Percentiles rank a stretch among this genome's conserved stretches.
Evolutionary conservation across 2,329 filamentous ascomycete genomes (phyloP).

Genomic region (Dactylellina sp.): DNA sequence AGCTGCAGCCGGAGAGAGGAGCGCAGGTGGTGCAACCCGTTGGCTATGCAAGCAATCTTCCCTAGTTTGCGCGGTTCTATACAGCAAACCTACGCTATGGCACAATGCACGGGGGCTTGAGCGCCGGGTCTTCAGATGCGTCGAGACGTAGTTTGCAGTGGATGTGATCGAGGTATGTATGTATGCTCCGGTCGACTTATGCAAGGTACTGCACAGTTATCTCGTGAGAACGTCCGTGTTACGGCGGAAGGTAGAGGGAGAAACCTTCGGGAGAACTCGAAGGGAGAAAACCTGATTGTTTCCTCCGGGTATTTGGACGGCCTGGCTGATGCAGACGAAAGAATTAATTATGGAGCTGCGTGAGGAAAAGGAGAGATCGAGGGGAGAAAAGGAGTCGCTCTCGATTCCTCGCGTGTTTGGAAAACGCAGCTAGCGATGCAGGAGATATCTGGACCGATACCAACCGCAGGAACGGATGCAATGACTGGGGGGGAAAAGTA

Average conservation of each 20-base stretch:
- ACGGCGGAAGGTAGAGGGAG: conserved; percentile 51
- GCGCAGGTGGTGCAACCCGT: conserved; percentile 48
- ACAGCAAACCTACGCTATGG: conserved; percentile 51
- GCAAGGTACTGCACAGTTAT: conserved; percentile 55
- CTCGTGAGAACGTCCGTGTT: conserved; percentile 52
- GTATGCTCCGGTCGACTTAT: conserved; percentile 49
- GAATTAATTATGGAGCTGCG: conserved; percentile 35
- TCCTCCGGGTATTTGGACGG: conserved; percentile 31
- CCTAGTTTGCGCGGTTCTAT: conserved; percentile 50
- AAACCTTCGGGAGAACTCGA: conserved; percentile 35
- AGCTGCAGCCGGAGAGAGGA: conserved; percentile 46
- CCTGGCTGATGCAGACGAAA: conserved; percentile 51
- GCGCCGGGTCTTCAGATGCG: conserved; percentile 10
- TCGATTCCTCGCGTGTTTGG: conserved; percentile 51
- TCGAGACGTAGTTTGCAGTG: conserved; percentile 27
- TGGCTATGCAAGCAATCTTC: conserved; percentile 51
- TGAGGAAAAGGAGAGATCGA: conserved; percentile 38
- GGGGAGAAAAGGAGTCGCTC: conserved; percentile 17
- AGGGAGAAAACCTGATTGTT: conserved; percentile 40
- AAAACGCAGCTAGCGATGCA: conserved; percentile 51
- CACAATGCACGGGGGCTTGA: conserved; percentile 45
- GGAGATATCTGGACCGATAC: conserved; percentile 39
- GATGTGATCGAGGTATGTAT: conserved; percentile 17
- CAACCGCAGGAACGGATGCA: conserved; percentile 31
- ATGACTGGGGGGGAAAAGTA: conserved; percentile 20